Evolutionary conservation across 129 eudicot genomes (phyloP).

Genomic region (Arctium lappa): DNA sequence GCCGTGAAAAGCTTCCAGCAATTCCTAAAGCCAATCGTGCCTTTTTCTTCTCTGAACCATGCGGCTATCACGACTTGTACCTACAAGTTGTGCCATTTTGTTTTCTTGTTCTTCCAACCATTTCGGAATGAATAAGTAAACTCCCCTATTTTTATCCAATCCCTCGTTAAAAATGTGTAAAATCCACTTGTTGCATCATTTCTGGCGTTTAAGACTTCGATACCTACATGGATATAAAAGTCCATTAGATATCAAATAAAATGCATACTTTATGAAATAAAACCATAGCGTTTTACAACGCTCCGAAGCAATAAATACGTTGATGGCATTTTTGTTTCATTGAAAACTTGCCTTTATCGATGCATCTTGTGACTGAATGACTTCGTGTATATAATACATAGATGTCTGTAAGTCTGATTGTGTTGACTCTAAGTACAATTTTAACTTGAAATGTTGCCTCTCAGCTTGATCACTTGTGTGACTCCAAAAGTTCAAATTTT

Average conservation of each 20-base stretch:
- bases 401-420: not conserved
- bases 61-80: not conserved
- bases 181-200: not conserved
- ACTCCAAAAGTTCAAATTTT: not conserved
- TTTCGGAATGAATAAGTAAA: no score
- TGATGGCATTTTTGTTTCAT: not conserved
- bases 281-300: not conserved
- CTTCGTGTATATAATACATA: not conserved
- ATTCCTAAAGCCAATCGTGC: not conserved
- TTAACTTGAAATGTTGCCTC: not conserved
- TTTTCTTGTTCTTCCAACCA: not conserved
- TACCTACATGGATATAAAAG: not conserved
- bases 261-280: not conserved
- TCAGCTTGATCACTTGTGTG: not conserved
- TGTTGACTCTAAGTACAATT: not conserved
- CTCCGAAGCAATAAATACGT: not conserved
- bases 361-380: not conserved
- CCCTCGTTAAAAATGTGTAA: not conserved
- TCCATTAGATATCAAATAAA: not conserved
- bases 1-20: not conserved
- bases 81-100: not conserved
- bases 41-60: not conserved
- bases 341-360: not conserved
- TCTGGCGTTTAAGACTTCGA: not conserved
- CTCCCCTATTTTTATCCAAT: not conserved